A percentile compares a stretch with the other conserved stretches of the same genome.
phyloP scores from a whole-genome alignment of 2,329 filamentous ascomycete genomes.

The Orbilia blumenaviensis region DNA sequence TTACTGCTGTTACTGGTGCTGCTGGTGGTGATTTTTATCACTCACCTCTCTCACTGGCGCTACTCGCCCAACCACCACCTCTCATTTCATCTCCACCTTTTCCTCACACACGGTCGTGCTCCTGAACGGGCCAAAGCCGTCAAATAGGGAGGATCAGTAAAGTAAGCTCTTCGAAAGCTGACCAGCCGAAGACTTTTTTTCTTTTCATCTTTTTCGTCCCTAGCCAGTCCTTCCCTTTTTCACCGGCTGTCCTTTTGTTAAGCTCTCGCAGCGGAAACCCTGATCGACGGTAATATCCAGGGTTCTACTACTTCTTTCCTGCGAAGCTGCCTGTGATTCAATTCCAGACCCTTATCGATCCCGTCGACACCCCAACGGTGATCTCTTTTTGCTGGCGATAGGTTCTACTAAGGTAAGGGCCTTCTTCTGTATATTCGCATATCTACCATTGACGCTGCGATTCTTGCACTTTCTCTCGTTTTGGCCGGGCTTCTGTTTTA shows the following conservation, averaged over 20 bases:
- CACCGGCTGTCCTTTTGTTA: background rate
- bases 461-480: constrained; percentile 11
- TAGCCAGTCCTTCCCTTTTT: constrained; percentile 15
- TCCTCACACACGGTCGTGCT: constrained; percentile 47
- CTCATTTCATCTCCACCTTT: constrained; percentile 51
- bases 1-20: background rate
- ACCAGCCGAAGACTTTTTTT: constrained; percentile 48
- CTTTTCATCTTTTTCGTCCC: background rate
- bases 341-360: constrained; percentile 46
- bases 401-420: constrained; percentile 31
- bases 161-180: constrained; percentile 53
- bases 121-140: constrained; percentile 34
- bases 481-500: constrained; percentile 8
- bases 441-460: constrained; percentile 19
- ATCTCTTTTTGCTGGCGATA: constrained; percentile 26
- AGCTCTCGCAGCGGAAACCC: constrained; percentile 28
- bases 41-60: constrained; percentile 39
- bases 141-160: constrained; percentile 25
- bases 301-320: constrained; percentile 28
- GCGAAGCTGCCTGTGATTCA: constrained; percentile 26
- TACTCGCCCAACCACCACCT: constrained; percentile 41
- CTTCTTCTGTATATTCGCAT: background rate
- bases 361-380: constrained; percentile 32
- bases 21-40: constrained; percentile 44
- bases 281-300: constrained; percentile 44